A percentile compares a stretch with the other conserved stretches of the same genome.
Conservation (phyloP, 2,329 filamentous ascomycete genomes). For the Fusarium sp. region DNA sequence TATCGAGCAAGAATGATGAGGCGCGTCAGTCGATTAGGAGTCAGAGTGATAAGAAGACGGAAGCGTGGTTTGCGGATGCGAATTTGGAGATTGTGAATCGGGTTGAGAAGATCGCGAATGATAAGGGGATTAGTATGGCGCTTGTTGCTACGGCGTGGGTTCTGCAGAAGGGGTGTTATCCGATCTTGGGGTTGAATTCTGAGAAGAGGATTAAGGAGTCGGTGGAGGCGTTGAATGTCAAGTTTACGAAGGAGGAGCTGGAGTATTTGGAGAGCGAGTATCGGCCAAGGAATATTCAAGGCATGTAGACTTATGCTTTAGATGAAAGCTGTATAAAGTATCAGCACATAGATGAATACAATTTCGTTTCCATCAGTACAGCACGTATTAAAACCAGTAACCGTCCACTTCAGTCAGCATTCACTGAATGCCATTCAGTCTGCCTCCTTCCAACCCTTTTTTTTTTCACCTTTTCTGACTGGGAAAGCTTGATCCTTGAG, state of each 20-base stretch:
- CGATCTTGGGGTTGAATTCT: constrained; percentile 70
- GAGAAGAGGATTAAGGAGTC: constrained; percentile 70
- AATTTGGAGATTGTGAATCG: constrained; percentile 46
- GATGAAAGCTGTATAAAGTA: neutral
- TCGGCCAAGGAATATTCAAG: constrained; percentile 59
- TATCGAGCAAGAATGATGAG: constrained; percentile 18
- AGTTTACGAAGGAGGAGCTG: constrained; percentile 66
- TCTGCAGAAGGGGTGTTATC: constrained; percentile 61
- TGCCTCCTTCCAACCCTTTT: no score
- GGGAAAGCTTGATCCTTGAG: no score
- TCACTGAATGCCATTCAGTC: no score
- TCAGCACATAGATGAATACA: no score
- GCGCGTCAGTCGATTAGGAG: constrained; percentile 25
- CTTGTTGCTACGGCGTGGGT: constrained; percentile 74
- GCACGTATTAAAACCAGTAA: no score
- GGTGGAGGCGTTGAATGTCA: constrained; percentile 55
- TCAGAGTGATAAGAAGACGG: constrained; percentile 32
- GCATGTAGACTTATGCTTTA: constrained; percentile 5
- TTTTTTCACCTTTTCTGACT: no score
- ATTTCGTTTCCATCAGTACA: no score
- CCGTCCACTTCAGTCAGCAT: no score
- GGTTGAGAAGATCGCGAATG: constrained; percentile 64
- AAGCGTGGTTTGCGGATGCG: constrained; percentile 41
- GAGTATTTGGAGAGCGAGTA: constrained; percentile 71
- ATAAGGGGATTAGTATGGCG: constrained; percentile 68